Evolutionary conservation across 768 basidiomycete species (phyloP).

Genomic region (Hebeloma cylindrosporum): DNA sequence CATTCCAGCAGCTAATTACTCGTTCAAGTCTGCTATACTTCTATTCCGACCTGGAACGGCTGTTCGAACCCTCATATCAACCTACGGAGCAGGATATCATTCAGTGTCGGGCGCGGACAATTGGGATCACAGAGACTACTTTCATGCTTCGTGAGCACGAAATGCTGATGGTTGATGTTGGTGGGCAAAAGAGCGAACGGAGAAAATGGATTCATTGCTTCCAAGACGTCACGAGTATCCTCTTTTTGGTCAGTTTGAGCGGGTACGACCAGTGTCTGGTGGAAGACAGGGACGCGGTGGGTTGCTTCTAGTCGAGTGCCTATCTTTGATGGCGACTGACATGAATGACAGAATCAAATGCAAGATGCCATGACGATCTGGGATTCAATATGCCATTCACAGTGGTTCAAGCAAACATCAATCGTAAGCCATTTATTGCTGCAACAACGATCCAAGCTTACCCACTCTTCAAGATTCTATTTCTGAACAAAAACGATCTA

Average conservation of each 20-base stretch:
- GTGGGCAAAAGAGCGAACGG: conserved; percentile 91
- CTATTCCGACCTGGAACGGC: conserved; percentile 72
- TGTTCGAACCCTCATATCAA: conserved; percentile 71
- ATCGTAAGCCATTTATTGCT: conserved; percentile 55
- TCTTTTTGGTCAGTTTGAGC: conserved; percentile 88
- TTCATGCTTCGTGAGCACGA: conserved; percentile 79
- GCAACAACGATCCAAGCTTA: neutral
- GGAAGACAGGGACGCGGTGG: conserved; percentile 86
- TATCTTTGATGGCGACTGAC: no score
- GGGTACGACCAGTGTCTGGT: conserved; percentile 95
- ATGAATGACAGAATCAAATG: conserved; percentile 99
- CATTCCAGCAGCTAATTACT: conserved; percentile 1
- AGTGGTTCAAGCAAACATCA: conserved; percentile 94
- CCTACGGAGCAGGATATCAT: conserved; percentile 90
- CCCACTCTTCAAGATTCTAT: conserved; percentile 64
- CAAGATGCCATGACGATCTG: conserved; percentile 98
- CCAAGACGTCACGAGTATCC: conserved; percentile 90
- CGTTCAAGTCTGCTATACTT: conserved; percentile 69
- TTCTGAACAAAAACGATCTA: conserved; percentile 95
- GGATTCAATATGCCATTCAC: conserved; percentile 97
- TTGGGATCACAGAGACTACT: conserved; percentile 87
- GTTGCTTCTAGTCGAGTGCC: no score
- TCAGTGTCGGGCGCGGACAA: conserved; percentile 81
- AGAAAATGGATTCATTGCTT: conserved; percentile 96
- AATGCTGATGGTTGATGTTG: conserved; percentile 92